Conservation (phyloP, 2,329 filamentous ascomycete genomes). For the Thielaviopsis ethacetica region DNA sequence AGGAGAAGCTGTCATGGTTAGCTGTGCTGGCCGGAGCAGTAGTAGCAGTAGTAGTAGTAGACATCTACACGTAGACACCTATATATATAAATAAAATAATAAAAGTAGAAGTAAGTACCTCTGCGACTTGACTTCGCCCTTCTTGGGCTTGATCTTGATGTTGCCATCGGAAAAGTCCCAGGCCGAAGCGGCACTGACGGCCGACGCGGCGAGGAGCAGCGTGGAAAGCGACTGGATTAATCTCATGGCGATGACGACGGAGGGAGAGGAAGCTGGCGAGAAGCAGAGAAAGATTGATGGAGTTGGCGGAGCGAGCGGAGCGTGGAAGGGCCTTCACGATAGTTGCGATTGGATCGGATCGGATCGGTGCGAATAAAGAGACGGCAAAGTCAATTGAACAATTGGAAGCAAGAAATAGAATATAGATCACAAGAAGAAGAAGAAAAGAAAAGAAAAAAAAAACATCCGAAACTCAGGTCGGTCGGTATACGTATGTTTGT, state of each 20-base stretch:
- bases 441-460: background rate
- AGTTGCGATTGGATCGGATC: no score
- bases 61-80: background rate
- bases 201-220: conserved; percentile 31
- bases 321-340: no score
- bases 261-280: background rate
- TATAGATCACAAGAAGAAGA: background rate
- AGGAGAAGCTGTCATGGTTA: conserved; percentile 31
- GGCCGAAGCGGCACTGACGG: conserved; percentile 36
- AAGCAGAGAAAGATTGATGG: background rate
- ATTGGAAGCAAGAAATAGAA: no score
- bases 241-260: background rate
- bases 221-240: conserved; percentile 18
- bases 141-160: conserved; percentile 49
- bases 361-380: no score
- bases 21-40: background rate
- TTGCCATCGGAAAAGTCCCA: conserved; percentile 64
- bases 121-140: conserved; percentile 45
- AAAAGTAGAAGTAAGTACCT: conserved; percentile 46
- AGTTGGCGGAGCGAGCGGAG: no score
- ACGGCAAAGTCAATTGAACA: no score
- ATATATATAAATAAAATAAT: no score
- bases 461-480: background rate
- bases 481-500: no score
- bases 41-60: conserved; percentile 9